Percentiles rank a stretch among this genome's conserved stretches.
These are phyloP conservation scores for Gossypium thurberi DNA, from an alignment of 345 rosid genomes.

Conservation along the genomic window DNA sequence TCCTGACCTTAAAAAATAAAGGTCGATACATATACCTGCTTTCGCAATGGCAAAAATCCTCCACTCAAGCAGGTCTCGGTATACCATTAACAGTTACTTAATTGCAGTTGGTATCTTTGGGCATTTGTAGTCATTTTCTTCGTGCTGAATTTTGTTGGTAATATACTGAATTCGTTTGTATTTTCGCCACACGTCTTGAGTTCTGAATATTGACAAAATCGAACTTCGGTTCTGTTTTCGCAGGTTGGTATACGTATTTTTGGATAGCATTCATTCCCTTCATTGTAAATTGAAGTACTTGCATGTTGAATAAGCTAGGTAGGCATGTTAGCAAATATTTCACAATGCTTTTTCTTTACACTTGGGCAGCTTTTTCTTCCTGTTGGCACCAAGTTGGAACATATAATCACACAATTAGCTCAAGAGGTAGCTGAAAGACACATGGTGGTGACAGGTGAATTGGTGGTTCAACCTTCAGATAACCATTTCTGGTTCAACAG, in stretches of 20 bases:
- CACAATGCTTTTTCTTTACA: too few relatives aligned
- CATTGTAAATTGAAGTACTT: conserved; percentile 32
- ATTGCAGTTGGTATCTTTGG: conserved; percentile 92
- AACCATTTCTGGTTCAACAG: conserved; percentile 67
- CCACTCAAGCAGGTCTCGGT: too few relatives aligned
- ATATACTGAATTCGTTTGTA: conserved; percentile 5
- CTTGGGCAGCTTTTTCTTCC: conserved; percentile 61
- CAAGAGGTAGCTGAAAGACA: conserved; percentile 80
- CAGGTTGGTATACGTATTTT: conserved; percentile 71
- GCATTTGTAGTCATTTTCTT: conserved; percentile 66
- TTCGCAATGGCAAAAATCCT: too few relatives aligned
- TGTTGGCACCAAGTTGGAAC: conserved; percentile 82
- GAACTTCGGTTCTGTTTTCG: conserved; percentile 11
- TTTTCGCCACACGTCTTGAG: background rate
- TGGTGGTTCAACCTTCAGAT: conserved; percentile 74
- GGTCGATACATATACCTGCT: too few relatives aligned
- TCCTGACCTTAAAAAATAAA: too few relatives aligned
- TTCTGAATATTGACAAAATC: background rate
- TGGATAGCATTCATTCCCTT: conserved; percentile 69
- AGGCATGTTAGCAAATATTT: too few relatives aligned
- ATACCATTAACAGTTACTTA: background rate
- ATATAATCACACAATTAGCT: conserved; percentile 63
- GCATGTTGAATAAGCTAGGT: background rate
- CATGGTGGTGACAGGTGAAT: conserved; percentile 58
- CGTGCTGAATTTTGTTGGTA: conserved; percentile 61